These are phyloP conservation scores for Starmerella bombi DNA, from an alignment of 805 yeast species.

Conservation along the genomic window DNA sequence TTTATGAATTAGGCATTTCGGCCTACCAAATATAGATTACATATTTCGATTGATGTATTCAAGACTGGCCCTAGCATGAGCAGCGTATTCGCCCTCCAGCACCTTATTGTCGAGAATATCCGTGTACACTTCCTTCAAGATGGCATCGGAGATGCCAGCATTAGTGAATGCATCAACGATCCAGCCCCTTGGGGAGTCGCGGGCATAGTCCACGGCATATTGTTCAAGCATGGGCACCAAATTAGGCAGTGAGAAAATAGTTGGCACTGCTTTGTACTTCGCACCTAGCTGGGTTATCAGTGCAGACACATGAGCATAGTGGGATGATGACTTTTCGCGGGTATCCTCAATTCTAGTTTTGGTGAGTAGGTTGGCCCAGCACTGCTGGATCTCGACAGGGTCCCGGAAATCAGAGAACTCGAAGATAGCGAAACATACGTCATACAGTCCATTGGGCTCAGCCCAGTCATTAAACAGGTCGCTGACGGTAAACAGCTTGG, in stretches of 20 bases:
- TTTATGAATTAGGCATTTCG: too few species aligned
- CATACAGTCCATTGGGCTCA: slow-evolving; percentile 77
- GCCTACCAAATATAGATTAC: too few species aligned
- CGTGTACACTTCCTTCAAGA: slow-evolving; percentile 22
- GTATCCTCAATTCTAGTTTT: slow-evolving; percentile 30
- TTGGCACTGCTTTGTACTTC: slow-evolving; percentile 48
- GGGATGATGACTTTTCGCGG: slow-evolving; percentile 22
- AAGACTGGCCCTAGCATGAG: slow-evolving; percentile 9
- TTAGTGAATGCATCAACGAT: slow-evolving; percentile 28
- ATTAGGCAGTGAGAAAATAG: slow-evolving; percentile 66
- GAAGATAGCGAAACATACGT: slow-evolving; percentile 62
- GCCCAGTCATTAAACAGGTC: slow-evolving; percentile 77
- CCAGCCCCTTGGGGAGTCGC: slow-evolving; percentile 32
- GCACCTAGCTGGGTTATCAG: slow-evolving; percentile 42
- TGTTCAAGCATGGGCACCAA: slow-evolving; percentile 53
- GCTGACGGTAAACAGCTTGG: slow-evolving; percentile 53
- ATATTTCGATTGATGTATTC: slow-evolving; percentile 3
- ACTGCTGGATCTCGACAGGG: slow-evolving; percentile 62
- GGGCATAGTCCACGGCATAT: slow-evolving; percentile 35
- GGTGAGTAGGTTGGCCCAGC: slow-evolving; percentile 66
- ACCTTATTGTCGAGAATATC: slow-evolving; percentile 18
- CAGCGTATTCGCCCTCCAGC: slow-evolving; percentile 13
- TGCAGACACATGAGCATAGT: slow-evolving; percentile 30
- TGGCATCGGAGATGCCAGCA: slow-evolving; percentile 26
- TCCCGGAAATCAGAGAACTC: slow-evolving; percentile 77